Evolutionary conservation across 192 early-diverging fungal species (phyloP).

Genomic region (Backusella westeae): DNA sequence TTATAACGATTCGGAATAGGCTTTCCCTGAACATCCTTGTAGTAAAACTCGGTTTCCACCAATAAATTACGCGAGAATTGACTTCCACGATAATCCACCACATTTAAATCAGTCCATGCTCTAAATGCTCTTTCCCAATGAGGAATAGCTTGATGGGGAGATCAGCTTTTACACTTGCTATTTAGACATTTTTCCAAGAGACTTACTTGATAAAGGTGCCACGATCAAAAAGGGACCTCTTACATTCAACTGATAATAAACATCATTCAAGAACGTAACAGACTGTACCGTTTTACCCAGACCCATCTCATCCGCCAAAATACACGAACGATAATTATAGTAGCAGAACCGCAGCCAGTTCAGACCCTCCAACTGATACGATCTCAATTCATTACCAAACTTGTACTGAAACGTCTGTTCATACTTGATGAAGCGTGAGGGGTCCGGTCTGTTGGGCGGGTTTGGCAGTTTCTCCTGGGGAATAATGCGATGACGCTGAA

Average conservation of each 20-base stretch:
- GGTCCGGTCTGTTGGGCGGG: conserved; percentile 38
- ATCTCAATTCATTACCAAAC: conserved; percentile 65
- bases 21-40: conserved; percentile 53
- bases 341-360: conserved; percentile 86
- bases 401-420: conserved; percentile 55
- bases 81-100: conserved; percentile 74
- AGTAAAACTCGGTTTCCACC: conserved; percentile 82
- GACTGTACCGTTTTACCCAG: conserved; percentile 65
- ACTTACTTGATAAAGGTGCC: conserved; percentile 52
- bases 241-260: conserved; percentile 59
- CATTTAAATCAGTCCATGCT: conserved; percentile 71
- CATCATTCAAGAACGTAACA: conserved; percentile 70
- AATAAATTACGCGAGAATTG: conserved; percentile 64
- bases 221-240: conserved; percentile 77
- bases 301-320: conserved; percentile 93
- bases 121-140: conserved; percentile 73
- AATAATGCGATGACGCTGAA: conserved; percentile 58
- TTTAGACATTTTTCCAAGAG: background rate
- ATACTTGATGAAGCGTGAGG: conserved; percentile 53
- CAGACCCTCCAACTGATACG: conserved; percentile 81
- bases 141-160: conserved; percentile 25
- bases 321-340: conserved; percentile 73
- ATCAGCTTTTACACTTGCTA: no score
- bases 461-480: conserved; percentile 47
- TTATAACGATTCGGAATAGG: conserved; percentile 52